phyloP scores from a whole-genome alignment of 306 rosid genomes.

The Prunus mira region DNA sequence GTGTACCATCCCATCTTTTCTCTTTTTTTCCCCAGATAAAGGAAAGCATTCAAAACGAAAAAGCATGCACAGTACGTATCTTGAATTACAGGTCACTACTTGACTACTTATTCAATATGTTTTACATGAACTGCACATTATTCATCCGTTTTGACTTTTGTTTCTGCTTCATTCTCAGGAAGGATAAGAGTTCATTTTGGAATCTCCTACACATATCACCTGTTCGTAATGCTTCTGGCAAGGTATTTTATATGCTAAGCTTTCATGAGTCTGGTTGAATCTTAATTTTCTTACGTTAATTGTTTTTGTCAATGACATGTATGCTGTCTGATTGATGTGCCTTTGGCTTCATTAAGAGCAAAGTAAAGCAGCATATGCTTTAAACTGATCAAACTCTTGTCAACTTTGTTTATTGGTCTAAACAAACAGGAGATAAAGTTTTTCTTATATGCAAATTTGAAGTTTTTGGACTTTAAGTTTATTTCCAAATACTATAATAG shows the following conservation, averaged over 20 bases:
- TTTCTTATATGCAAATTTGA: background rate
- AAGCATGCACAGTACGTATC: slow-evolving; percentile 85
- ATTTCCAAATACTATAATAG: background rate
- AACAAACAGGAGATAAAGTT: background rate
- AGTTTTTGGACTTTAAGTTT: background rate
- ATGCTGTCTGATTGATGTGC: background rate
- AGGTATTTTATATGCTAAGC: slow-evolving; percentile 47
- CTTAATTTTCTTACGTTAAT: background rate
- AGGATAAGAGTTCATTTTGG: slow-evolving; percentile 91
- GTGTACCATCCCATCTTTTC: slow-evolving; percentile 8
- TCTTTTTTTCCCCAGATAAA: slow-evolving; percentile 58
- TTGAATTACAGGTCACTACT: slow-evolving; percentile 94
- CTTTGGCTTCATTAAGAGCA: background rate
- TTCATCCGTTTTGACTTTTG: slow-evolving; percentile 25
- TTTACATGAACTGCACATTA: slow-evolving; percentile 24
- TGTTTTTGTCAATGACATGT: background rate
- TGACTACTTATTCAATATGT: slow-evolving; percentile 23
- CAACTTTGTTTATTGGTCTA: slow-evolving; percentile 1
- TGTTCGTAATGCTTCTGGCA: slow-evolving; percentile 82
- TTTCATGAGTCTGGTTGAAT: slow-evolving; percentile 13
- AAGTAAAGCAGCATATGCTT: background rate
- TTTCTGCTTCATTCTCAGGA: slow-evolving; percentile 48
- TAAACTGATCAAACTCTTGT: background rate
- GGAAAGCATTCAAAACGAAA: slow-evolving; percentile 63
- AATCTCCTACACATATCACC: slow-evolving; percentile 85